Base-by-base conservation (phyloP, 2,329 filamentous ascomycete species). In the Fusarium avenaceum region DNA sequence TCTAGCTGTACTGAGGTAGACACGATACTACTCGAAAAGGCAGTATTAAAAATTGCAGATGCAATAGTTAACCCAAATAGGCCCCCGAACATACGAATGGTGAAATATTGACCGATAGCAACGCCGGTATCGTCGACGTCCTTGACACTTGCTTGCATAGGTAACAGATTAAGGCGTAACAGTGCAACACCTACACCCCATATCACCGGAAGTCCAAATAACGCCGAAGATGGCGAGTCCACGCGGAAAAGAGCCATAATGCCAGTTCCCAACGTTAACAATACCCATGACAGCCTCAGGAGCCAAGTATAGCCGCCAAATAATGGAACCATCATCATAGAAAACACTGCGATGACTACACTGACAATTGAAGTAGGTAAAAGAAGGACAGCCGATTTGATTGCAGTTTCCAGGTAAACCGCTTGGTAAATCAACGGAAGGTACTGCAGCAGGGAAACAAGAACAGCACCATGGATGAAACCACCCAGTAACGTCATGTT, bases 401-500 rank as follows among this genome's bases (percentile, higher is more conserved):
- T 63, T 0, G 60, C 30, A 3, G 60, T 63, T 24, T 63, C 22
- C n/a, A 63, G 7, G 10, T 63, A 63, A 3, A 63, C 57, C 3
- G 60, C 49, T 13, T 63, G 60, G 11, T 26, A 63, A 2, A 63
- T 45, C n/a, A 63, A 17, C 0, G 60, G 60, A 7, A 63, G 15
- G 6, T 63, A 63, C 8, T 63, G 60, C 3, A 63, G 10, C 6
- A 63, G 6, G 1, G 60, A 63, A n/a, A 63, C 43, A 9, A 63
- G 57, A 7, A 63, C 57, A 0, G 60, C 32, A 1, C 60, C 60
- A 7, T 63, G 60, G 2, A 63, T 45, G 13, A 63, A 63, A 3
- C 60, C 60, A 3, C 60, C 60, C 0, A 55, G n/a, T n/a, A 63
- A 63, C 13, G 60, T 57, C 60, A 63, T 63, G 2, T 63, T 63